These are phyloP conservation scores for Eucalyptus marginata DNA, from an alignment of 345 rosid genomes.

Conservation along the genomic window DNA sequence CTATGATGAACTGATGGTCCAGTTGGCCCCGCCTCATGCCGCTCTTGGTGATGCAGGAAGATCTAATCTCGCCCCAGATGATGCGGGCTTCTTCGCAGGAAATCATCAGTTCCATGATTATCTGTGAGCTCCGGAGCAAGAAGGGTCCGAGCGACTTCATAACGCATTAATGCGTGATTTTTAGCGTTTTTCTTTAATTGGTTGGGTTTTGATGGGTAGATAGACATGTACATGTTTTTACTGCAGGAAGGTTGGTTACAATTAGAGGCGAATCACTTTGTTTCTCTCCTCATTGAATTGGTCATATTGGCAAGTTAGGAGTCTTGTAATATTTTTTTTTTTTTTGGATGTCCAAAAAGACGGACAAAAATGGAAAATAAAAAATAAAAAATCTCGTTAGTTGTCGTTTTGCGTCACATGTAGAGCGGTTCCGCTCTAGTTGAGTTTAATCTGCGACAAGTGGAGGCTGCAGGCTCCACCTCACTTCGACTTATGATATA, in stretches of 20 bases:
- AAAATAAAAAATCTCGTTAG: fast-evolving
- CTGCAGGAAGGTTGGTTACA: not conserved
- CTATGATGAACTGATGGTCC: not conserved
- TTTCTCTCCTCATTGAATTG: not conserved
- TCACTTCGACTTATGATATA: not conserved
- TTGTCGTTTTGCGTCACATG: not conserved
- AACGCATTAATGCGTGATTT: not conserved
- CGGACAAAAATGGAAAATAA: not conserved
- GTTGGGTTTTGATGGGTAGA: not conserved
- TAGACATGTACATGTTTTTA: not conserved
- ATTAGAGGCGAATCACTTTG: not conserved
- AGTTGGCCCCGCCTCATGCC: not conserved
- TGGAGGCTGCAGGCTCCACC: not conserved
- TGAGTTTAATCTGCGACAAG: not conserved
- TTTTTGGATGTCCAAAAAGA: not conserved
- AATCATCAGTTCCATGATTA: not conserved
- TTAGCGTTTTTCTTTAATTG: too few relatives aligned
- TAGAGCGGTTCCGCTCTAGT: not conserved
- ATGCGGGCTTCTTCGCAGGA: not conserved
- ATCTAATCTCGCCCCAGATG: not conserved
- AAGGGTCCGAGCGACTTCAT: not conserved
- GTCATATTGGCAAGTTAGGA: not conserved
- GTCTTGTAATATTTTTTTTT: not conserved
- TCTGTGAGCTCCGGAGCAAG: not conserved
- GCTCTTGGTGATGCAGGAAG: not conserved